Evolutionary conservation across 2,329 filamentous ascomycete species (phyloP), one percentile per base, ranked within the genome.

Genomic region (Septoria linicola): DNA sequence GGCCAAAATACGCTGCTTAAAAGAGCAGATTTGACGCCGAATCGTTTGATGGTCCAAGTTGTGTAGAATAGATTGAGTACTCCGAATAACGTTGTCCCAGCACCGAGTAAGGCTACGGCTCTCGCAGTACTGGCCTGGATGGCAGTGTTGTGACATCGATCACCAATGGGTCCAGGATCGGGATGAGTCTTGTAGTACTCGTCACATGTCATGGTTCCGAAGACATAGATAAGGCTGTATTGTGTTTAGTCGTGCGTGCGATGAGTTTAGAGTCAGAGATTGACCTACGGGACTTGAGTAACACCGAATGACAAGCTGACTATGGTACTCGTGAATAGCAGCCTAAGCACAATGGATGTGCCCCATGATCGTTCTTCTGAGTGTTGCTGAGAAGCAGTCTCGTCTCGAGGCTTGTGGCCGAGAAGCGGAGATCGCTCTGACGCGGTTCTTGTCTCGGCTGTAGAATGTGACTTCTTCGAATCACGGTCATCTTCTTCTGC

Each of bases 131-230:
- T 75, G 1, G 84, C 81, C 40, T 84, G 78, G 53, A 89, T 84
- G 55, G 80, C 79, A 47, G 79, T 79, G 27, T 76, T 74, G 40
- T 74, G 75, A 63, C 85, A 89, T 13, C 79, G 74, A 53, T 83
- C 79, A 19, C 44, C 45, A 13, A 54, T 23, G 3, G 73, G 73
- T 3, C 66, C 60, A 42, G 72, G 79, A 0, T 76, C 74, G 10
- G 78, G 74, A 60, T 87, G 79, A 2, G 72, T 72, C 30, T 75
- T 71, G 68, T 88, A 89, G 65, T 82, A 89, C 44, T 79, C 77
- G 48, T 88, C 82, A 68, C 85, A 89, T 42, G 81, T 82, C 84
- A 88, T 88, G 1, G 86, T 65, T 51, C 83, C 82, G 60, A 88
- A 87, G 19, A 84, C 82, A 66, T 85, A 86, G 39, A 86, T 67